Percentiles rank a stretch among this genome's conserved stretches.
Conservation (phyloP, 2,329 filamentous ascomycete species). For the Cladorrhinum sp. region DNA sequence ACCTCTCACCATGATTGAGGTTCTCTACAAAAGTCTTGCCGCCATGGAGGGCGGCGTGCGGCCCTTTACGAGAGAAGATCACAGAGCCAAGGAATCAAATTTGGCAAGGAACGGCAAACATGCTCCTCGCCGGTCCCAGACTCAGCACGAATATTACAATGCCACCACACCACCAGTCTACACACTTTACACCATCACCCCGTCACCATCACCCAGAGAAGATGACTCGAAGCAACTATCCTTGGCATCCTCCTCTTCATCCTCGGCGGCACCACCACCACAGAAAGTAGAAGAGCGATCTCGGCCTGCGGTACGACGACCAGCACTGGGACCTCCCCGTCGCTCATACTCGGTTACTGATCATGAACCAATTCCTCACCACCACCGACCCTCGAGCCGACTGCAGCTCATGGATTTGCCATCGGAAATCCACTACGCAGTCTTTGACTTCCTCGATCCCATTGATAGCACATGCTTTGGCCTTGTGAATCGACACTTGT, state of each 20-base stretch:
- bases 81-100: constrained; percentile 39
- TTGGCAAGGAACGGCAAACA: constrained; percentile 36
- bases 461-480: constrained; percentile 63
- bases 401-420: constrained; percentile 53
- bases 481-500: constrained; percentile 56
- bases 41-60: constrained; percentile 19
- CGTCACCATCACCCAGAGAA: constrained; percentile 12
- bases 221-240: not conserved
- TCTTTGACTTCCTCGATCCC: constrained; percentile 62
- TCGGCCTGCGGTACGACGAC: constrained; percentile 26
- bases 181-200: constrained; percentile 20
- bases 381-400: constrained; percentile 45
- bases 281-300: constrained; percentile 7
- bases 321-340: constrained; percentile 44
- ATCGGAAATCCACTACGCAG: constrained; percentile 56
- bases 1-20: constrained; percentile 33
- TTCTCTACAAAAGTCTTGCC: constrained; percentile 28
- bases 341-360: constrained; percentile 61
- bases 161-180: constrained; percentile 27
- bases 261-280: not conserved
- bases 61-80: constrained; percentile 41
- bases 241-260: not conserved
- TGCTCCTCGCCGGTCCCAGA: constrained; percentile 45
- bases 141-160: constrained; percentile 44
- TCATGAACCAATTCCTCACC: constrained; percentile 52